Evolutionary conservation across 2,329 filamentous ascomycete genomes (phyloP).

Genomic region (Xylariaceae sp.): DNA sequence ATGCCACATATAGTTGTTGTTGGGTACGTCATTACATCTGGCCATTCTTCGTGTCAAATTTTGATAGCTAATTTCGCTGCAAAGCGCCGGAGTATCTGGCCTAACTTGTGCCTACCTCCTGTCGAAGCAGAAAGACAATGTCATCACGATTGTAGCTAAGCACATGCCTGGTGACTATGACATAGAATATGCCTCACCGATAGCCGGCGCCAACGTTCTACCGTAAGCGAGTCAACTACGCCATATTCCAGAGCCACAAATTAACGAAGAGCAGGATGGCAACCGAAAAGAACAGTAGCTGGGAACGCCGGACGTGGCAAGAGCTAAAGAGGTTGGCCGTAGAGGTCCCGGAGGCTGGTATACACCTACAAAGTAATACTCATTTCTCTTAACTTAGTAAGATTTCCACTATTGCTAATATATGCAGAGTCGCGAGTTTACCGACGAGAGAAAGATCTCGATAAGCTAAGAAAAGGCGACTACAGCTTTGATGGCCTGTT

Average conservation of each 20-base stretch:
- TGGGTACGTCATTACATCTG: slow-evolving; percentile 29
- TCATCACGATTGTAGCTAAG: slow-evolving; percentile 70
- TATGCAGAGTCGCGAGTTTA: slow-evolving; percentile 53
- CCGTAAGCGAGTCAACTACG: slow-evolving; percentile 34
- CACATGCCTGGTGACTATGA: slow-evolving; percentile 72
- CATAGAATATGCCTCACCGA: slow-evolving; percentile 78
- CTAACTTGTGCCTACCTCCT: slow-evolving; percentile 43
- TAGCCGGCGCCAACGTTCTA: slow-evolving; percentile 42
- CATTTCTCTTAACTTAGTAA: not conserved
- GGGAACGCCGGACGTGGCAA: slow-evolving; percentile 40
- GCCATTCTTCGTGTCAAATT: not conserved
- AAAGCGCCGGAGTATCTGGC: slow-evolving; percentile 43
- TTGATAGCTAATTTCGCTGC: slow-evolving; percentile 8
- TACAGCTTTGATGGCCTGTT: slow-evolving; percentile 72
- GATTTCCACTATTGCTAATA: slow-evolving; percentile 6
- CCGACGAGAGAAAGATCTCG: slow-evolving; percentile 67
- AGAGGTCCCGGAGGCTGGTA: slow-evolving; percentile 44
- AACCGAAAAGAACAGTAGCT: slow-evolving; percentile 36
- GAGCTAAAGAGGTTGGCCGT: slow-evolving; percentile 39
- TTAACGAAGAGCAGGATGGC: slow-evolving; percentile 36
- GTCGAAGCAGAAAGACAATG: slow-evolving; percentile 41
- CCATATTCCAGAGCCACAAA: not conserved
- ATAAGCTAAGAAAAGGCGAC: slow-evolving; percentile 36
- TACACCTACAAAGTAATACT: slow-evolving; percentile 41
- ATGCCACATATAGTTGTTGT: slow-evolving; percentile 43